Conservation (phyloP, 2,329 filamentous ascomycete species). For the Fusarium phyllophilum region DNA sequence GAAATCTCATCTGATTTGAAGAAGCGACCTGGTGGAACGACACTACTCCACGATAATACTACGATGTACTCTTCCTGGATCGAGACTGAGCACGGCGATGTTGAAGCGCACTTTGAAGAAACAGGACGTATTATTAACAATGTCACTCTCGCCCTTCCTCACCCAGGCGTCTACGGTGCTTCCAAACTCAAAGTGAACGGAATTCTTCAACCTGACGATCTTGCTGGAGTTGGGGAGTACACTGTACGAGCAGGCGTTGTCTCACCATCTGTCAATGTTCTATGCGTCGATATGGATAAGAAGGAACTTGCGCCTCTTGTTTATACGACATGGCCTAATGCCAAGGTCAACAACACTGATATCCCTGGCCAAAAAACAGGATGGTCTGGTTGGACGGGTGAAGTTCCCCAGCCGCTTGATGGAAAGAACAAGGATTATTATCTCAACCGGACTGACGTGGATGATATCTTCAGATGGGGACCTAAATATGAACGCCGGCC, state of each 20-base stretch:
- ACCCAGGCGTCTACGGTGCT: conserved; percentile 73
- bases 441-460: conserved; percentile 68
- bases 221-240: conserved; percentile 75
- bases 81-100: conserved; percentile 62
- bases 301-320: conserved; percentile 72
- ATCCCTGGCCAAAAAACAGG: conserved; percentile 49
- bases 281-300: conserved; percentile 74
- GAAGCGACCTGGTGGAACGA: conserved; percentile 67
- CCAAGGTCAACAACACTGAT: conserved; percentile 47
- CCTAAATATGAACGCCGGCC: conserved; percentile 59
- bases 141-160: conserved; percentile 80
- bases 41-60: conserved; percentile 76
- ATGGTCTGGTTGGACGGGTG: conserved; percentile 49
- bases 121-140: conserved; percentile 75
- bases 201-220: conserved; percentile 75
- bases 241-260: conserved; percentile 74
- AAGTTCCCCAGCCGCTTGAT: conserved; percentile 50
- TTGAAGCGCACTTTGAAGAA: conserved; percentile 59
- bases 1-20: conserved; percentile 53
- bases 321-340: conserved; percentile 68
- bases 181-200: conserved; percentile 68
- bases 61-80: conserved; percentile 78
- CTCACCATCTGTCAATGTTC: conserved; percentile 75
- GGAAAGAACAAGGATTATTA: conserved; percentile 47
- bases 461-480: conserved; percentile 77